Base-by-base conservation (phyloP, 2,329 filamentous ascomycete species). In the Sporothrix brasiliensis region DNA sequence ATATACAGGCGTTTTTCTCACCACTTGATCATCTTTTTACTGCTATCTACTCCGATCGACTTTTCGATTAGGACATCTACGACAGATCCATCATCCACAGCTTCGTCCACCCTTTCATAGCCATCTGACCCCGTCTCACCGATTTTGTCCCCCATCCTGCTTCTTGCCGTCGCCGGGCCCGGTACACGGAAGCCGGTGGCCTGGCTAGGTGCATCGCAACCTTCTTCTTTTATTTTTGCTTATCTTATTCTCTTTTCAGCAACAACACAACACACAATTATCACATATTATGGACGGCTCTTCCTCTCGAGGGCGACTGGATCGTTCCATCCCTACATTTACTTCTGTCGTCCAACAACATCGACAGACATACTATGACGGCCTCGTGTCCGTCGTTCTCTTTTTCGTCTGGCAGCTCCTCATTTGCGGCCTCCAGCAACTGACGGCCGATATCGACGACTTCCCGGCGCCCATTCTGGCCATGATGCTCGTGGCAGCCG, bases 391-490 rank as follows among this genome's bases (percentile, higher is more conserved):
- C 11, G 73, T 78, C 1, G 39, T 79, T 7, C 77, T 85, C 9
- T 83, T 80, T 53, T 72, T 83, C 2, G 30, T 76, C 19, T 81
- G 81, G 70, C 81, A 86, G 74, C 72, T 85, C n/a, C 73, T 83
- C 44, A 83, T 85, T 24, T 84, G 81, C 75, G 80, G 78, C 2
- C 75, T 85, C 11, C 81, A 82, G 44, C 73, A 77, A 11, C 75
- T 75, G 0, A 75, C 85, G 19, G 73, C 77, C 11, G 73, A 74
- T 0, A 76, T 74, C 2, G 69, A 76, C n/a, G 77, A 82, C 34
- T 85, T 84, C 70, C 82, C 85, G 4, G 80, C 83, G 0, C 80
- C 84, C 7, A 83, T 86, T 56, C 70, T 84, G 44, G 83, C 82
- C 47, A 86, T 86, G 84, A 16, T 79, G 0, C 60, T 81, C 19